Evolutionary conservation across 176 grass and related monocot genomes (phyloP).

Genomic region (Saccharum officinarum): DNA sequence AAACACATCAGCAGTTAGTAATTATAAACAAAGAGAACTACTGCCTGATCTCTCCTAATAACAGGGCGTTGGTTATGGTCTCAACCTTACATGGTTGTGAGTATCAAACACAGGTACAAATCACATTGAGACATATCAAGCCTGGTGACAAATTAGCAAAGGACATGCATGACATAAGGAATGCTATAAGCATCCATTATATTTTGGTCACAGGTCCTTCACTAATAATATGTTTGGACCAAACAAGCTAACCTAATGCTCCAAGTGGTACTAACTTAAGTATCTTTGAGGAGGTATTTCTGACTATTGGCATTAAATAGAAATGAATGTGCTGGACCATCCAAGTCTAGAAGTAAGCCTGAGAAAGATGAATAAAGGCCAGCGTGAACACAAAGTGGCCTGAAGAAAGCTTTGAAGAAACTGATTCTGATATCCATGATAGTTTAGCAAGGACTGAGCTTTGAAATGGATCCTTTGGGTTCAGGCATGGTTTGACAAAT

Average conservation of each 20-base stretch:
- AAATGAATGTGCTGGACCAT: conserved; percentile 8
- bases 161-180: conserved; percentile 18
- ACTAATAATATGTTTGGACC: neutral
- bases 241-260: neutral
- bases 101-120: neutral
- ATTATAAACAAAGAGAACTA: neutral
- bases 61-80: conserved; percentile 9
- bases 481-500: neutral
- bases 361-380: neutral
- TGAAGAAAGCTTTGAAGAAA: neutral
- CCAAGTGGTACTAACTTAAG: neutral
- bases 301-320: neutral
- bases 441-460: neutral
- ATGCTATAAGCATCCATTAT: neutral
- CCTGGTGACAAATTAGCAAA: conserved; percentile 3
- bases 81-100: neutral
- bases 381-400: neutral
- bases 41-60: neutral
- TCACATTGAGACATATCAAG: conserved; percentile 5
- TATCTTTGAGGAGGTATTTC: neutral
- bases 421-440: neutral
- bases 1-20: neutral
- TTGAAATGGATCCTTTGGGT: neutral
- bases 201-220: conserved; percentile 16
- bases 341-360: neutral